Conservation (phyloP, 2,329 filamentous ascomycete species). For the Pseudocercospora crystallina region DNA sequence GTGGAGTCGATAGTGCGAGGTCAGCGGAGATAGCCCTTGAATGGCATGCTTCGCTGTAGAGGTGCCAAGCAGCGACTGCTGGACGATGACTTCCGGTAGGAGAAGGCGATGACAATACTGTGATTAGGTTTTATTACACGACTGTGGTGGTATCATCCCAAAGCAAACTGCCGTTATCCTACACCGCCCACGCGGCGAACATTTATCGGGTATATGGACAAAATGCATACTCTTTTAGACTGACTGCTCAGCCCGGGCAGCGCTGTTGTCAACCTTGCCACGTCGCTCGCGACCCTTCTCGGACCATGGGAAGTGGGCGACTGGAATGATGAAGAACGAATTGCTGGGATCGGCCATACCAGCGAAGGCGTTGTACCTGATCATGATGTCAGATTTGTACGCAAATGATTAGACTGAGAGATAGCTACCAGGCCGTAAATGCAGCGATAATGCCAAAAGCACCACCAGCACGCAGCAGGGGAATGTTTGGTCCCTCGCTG, state of each 20-base stretch:
- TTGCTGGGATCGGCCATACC: conserved; percentile 57
- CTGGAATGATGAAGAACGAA: conserved; percentile 88
- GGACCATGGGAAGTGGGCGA: conserved; percentile 94
- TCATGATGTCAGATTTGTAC: background rate
- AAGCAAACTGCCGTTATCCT: conserved; percentile 1
- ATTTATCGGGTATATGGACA: conserved; percentile 4
- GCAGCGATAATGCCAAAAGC: conserved; percentile 54
- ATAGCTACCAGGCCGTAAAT: conserved; percentile 50
- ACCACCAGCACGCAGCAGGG: conserved; percentile 53
- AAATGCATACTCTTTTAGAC: conserved; percentile 13
- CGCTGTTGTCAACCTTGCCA: conserved; percentile 45
- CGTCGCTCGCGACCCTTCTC: conserved; percentile 67
- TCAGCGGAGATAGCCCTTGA: too few species aligned
- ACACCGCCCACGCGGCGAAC: background rate
- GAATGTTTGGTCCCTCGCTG: conserved; percentile 40
- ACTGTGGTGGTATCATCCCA: conserved; percentile 1
- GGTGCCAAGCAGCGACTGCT: too few species aligned
- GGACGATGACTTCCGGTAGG: background rate
- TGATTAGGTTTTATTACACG: background rate
- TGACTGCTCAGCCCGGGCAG: conserved; percentile 32
- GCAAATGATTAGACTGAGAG: background rate
- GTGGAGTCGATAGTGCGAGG: too few species aligned
- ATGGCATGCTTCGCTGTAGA: too few species aligned
- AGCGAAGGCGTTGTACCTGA: conserved; percentile 52
- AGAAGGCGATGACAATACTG: background rate